Conservation (phyloP, 108 stramenopile genomes). For the Cyclotella baltica region DNA sequence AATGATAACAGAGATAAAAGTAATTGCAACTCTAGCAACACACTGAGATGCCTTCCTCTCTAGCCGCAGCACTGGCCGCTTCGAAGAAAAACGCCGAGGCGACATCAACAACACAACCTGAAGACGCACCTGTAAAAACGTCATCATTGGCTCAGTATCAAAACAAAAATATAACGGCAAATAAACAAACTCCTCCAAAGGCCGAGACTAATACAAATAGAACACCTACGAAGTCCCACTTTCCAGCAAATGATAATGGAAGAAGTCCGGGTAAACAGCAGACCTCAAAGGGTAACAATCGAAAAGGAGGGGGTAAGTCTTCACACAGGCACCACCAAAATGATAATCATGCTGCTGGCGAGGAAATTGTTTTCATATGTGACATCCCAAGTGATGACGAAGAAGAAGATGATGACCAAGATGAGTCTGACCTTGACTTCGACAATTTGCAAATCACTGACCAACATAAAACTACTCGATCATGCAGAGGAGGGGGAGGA, state of each 20-base stretch:
- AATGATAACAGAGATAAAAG: too few relatives aligned
- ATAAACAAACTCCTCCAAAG: not conserved
- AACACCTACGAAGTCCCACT: not conserved
- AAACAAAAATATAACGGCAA: not conserved
- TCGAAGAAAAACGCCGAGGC: not conserved
- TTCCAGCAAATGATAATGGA: not conserved
- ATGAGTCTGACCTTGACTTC: not conserved
- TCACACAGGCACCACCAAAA: not conserved
- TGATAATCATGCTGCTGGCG: not conserved
- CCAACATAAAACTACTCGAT: not conserved
- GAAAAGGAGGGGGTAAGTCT: not conserved
- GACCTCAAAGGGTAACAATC: not conserved
- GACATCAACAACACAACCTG: not conserved
- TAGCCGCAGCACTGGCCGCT: conserved; percentile 19
- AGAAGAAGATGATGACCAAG: not conserved
- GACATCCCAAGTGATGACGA: conserved; percentile 12
- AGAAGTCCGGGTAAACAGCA: not conserved
- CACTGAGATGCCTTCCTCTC: not conserved
- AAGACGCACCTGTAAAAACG: not conserved
- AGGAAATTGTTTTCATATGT: conserved; percentile 10
- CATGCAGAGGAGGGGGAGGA: not conserved
- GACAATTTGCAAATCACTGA: not conserved
- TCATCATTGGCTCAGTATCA: conserved; percentile 3
- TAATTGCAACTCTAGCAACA: too few relatives aligned
- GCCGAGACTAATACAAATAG: not conserved